Conservation (phyloP, 352 stramenopile species). For the Pythium oligandrum region DNA sequence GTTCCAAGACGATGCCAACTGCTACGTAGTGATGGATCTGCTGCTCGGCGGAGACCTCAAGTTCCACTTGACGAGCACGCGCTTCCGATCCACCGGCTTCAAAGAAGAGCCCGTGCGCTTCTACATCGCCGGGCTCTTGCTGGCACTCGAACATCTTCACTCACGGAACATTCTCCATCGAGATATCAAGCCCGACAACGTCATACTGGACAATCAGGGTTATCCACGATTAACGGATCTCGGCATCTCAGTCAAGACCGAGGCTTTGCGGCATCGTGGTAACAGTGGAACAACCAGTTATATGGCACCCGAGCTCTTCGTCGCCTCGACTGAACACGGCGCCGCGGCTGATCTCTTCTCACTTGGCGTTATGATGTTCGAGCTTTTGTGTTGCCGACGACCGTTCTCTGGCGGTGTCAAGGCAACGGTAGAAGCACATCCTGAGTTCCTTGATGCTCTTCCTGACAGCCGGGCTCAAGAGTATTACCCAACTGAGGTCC, state of each 20-base stretch:
- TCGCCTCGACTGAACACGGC: constrained; percentile 45
- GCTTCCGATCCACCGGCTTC: constrained; percentile 45
- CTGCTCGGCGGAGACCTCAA: constrained; percentile 69
- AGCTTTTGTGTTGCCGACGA: constrained; percentile 41
- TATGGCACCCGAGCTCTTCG: constrained; percentile 73
- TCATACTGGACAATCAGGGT: constrained; percentile 76
- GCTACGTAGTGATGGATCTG: constrained; percentile 79
- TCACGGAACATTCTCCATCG: constrained; percentile 61
- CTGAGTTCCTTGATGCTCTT: constrained; percentile 22
- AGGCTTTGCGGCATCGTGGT: constrained; percentile 34
- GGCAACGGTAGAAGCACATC: constrained; percentile 27
- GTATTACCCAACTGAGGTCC: constrained; percentile 53
- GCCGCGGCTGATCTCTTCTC: constrained; percentile 58
- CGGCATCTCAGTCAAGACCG: constrained; percentile 57
- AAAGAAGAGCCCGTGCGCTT: constrained; percentile 41
- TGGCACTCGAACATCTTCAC: constrained; percentile 71
- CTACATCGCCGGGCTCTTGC: constrained; percentile 52
- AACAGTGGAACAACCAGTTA: constrained; percentile 64
- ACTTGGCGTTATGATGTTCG: constrained; percentile 48
- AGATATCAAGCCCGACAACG: constrained; percentile 84
- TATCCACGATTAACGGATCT: constrained; percentile 74
- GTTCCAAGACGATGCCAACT: constrained; percentile 60
- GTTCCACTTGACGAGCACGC: constrained; percentile 42
- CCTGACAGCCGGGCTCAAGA: constrained; percentile 19
- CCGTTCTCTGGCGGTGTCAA: constrained; percentile 35